Evolutionary conservation across 768 basidiomycete genomes (phyloP).

Genomic region (Asterophora lycoperdoides): DNA sequence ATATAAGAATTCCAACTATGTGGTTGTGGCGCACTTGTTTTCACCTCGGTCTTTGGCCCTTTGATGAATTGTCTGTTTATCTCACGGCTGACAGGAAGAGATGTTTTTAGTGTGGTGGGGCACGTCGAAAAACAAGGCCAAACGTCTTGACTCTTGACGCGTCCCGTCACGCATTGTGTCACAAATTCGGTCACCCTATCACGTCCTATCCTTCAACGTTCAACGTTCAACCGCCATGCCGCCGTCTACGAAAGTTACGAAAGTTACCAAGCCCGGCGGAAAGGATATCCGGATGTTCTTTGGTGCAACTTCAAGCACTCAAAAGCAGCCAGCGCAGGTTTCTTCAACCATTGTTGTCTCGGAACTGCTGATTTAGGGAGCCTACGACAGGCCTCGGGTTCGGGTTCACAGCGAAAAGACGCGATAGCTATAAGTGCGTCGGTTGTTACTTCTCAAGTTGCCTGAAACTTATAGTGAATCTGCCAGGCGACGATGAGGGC

Average conservation of each 20-base stretch:
- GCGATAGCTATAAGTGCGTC: slow-evolving; percentile 30
- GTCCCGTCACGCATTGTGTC: slow-evolving; percentile 1
- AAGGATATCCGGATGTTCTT: slow-evolving; percentile 40
- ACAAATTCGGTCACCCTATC: not conserved
- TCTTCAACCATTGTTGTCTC: not conserved
- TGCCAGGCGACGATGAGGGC: slow-evolving; percentile 23
- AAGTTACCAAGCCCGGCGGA: slow-evolving; percentile 25
- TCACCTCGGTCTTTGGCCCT: too few species aligned
- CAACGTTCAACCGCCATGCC: slow-evolving; percentile 14
- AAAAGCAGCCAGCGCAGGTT: slow-evolving; percentile 10
- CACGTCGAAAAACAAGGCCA: not conserved
- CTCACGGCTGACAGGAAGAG: too few species aligned
- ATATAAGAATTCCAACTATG: too few species aligned
- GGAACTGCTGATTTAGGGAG: slow-evolving; percentile 4
- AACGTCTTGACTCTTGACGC: not conserved
- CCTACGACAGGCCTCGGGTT: slow-evolving; percentile 6
- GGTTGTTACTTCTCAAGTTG: not conserved
- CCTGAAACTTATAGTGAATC: not conserved
- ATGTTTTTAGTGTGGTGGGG: too few species aligned
- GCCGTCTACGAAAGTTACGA: slow-evolving; percentile 20
- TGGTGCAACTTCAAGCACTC: slow-evolving; percentile 16
- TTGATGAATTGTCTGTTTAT: too few species aligned
- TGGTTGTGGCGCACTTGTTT: too few species aligned
- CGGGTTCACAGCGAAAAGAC: slow-evolving; percentile 15
- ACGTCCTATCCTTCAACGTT: not conserved